Percentiles rank a stretch among this genome's conserved stretches.
Evolutionary conservation across 768 basidiomycete species (phyloP).

Genomic region (Termitomyces sp.): DNA sequence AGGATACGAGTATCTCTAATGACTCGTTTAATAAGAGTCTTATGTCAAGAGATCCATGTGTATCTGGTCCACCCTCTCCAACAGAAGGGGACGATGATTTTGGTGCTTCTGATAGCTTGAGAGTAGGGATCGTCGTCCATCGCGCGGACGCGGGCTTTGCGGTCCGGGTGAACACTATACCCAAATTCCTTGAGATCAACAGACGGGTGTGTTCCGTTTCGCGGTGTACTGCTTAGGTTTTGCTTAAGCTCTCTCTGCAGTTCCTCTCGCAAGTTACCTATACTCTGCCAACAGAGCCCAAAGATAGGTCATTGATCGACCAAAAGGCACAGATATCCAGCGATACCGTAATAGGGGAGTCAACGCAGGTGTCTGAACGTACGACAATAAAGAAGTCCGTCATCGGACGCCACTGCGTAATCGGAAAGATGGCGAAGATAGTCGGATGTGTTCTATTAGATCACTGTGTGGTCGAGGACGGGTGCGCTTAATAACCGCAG

Average conservation of each 20-base stretch:
- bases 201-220: conserved; percentile 48
- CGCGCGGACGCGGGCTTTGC: conserved; percentile 47
- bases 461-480: conserved; percentile 84
- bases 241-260: conserved; percentile 23
- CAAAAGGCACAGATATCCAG: conserved; percentile 76
- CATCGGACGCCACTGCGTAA: conserved; percentile 77
- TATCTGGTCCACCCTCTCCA: conserved; percentile 42
- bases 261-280: conserved; percentile 48
- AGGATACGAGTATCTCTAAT: conserved; percentile 16
- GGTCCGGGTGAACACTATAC: conserved; percentile 71
- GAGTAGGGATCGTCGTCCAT: conserved; percentile 63
- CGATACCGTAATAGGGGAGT: conserved; percentile 78
- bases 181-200: conserved; percentile 76
- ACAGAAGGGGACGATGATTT: conserved; percentile 30
- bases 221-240: neutral
- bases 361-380: conserved; percentile 76
- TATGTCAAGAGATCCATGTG: conserved; percentile 21
- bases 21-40: conserved; percentile 9
- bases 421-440: conserved; percentile 83
- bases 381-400: conserved; percentile 76
- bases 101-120: conserved; percentile 38
- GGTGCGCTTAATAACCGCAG: conserved; percentile 39
- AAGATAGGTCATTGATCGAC: conserved; percentile 66
- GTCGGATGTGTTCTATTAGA: conserved; percentile 80
- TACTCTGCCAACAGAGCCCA: conserved; percentile 51